Evolutionary conservation across 768 basidiomycete species (phyloP).

Genomic region (Naganishia antarctica): DNA sequence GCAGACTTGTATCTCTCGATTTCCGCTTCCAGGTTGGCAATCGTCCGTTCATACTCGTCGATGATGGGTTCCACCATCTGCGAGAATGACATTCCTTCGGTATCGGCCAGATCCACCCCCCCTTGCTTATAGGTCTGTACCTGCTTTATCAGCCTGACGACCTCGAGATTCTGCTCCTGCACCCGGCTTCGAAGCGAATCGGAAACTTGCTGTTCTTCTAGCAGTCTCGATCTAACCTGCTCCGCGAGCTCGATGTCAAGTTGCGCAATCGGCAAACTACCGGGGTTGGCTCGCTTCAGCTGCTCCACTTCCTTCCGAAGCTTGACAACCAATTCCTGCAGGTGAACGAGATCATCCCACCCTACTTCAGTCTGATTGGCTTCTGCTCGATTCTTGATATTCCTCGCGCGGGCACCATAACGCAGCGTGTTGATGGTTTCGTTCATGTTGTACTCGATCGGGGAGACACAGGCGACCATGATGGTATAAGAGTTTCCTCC

Average conservation of each 20-base stretch:
- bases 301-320: conserved; percentile 79
- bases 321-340: conserved; percentile 78
- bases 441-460: conserved; percentile 87
- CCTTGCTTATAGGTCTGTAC: conserved; percentile 25
- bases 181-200: conserved; percentile 40
- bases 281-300: conserved; percentile 63
- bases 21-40: conserved; percentile 88
- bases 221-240: conserved; percentile 70
- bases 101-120: not conserved
- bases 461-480: conserved; percentile 98
- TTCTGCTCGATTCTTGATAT: conserved; percentile 91
- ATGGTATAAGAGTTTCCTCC: conserved; percentile 96
- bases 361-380: conserved; percentile 93
- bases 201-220: conserved; percentile 53
- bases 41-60: conserved; percentile 97
- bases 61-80: conserved; percentile 83
- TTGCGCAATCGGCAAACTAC: conserved; percentile 21
- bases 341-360: conserved; percentile 97
- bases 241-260: conserved; percentile 55
- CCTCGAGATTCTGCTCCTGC: conserved; percentile 40
- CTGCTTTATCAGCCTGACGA: conserved; percentile 41
- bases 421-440: conserved; percentile 79
- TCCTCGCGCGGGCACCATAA: conserved; percentile 93
- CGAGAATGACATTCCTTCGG: conserved; percentile 46
- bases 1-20: conserved; percentile 80